phyloP scores from a whole-genome alignment of 768 basidiomycete species.

The Russula sp. region DNA sequence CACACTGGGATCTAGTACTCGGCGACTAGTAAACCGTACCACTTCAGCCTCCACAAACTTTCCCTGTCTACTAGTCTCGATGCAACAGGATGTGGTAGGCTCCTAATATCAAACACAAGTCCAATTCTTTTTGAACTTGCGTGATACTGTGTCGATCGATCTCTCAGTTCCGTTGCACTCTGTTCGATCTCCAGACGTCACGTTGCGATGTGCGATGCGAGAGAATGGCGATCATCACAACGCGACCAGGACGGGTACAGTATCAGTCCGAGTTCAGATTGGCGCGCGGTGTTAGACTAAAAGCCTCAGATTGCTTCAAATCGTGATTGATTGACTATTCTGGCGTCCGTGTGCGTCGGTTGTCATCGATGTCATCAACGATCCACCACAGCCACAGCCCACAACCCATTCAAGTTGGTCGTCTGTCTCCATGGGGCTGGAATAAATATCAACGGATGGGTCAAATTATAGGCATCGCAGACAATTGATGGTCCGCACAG shows the following conservation, averaged over 20 bases:
- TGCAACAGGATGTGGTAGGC: background rate
- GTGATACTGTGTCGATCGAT: background rate
- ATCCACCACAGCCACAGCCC: too few species aligned
- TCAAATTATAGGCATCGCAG: background rate
- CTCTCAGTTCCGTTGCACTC: background rate
- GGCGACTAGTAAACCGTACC: too few species aligned
- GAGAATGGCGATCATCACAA: background rate
- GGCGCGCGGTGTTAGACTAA: too few species aligned
- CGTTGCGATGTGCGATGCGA: background rate
- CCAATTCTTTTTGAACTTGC: background rate
- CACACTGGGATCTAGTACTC: too few species aligned
- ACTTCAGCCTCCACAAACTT: background rate
- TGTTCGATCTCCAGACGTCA: too few species aligned
- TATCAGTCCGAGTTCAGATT: background rate
- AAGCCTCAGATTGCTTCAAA: too few species aligned
- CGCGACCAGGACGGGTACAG: background rate
- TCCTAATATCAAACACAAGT: background rate
- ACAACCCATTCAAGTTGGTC: background rate
- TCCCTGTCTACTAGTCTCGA: background rate
- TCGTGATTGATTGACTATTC: background rate
- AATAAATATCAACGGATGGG: background rate
- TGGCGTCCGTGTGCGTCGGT: background rate
- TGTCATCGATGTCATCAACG: background rate
- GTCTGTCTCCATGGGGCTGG: background rate
- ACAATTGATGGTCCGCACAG: background rate